These are phyloP conservation scores for Candida chauliodis DNA, from an alignment of 805 yeast species.

Conservation along the genomic window DNA sequence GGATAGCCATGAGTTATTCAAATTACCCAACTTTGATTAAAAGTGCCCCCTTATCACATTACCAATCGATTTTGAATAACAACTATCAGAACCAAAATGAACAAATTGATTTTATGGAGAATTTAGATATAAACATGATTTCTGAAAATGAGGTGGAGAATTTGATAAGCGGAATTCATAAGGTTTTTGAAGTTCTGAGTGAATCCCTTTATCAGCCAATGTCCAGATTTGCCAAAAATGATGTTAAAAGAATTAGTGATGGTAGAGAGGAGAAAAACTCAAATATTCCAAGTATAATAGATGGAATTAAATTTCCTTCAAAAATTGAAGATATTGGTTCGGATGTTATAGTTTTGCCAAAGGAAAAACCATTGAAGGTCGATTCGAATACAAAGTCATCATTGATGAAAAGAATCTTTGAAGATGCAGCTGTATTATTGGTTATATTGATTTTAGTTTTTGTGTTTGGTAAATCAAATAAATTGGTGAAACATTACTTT, in stretches of 20 bases:
- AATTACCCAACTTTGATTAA: slow-evolving; percentile 79
- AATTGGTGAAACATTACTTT: slow-evolving; percentile 8
- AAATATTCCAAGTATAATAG: slow-evolving; percentile 26
- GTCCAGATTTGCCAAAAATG: slow-evolving; percentile 20
- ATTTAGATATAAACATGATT: slow-evolving; percentile 16
- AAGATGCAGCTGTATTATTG: slow-evolving; percentile 47
- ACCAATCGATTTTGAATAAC: slow-evolving; percentile 37
- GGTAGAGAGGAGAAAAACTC: slow-evolving; percentile 12
- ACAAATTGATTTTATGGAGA: slow-evolving; percentile 13
- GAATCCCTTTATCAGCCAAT: slow-evolving; percentile 35
- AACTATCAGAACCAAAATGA: slow-evolving; percentile 13
- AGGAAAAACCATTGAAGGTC: neutral
- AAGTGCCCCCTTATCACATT: slow-evolving; percentile 73
- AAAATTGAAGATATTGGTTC: slow-evolving; percentile 6
- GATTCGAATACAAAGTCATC: neutral
- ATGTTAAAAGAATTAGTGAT: slow-evolving; percentile 24
- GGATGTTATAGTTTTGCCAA: slow-evolving; percentile 12
- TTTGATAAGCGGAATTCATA: slow-evolving; percentile 35
- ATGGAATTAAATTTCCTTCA: slow-evolving; percentile 32
- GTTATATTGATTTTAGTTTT: slow-evolving; percentile 33
- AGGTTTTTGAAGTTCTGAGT: slow-evolving; percentile 23
- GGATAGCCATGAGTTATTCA: slow-evolving; percentile 82
- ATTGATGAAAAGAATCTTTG: slow-evolving; percentile 32
- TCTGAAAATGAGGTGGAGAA: slow-evolving; percentile 20
- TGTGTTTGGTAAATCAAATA: slow-evolving; percentile 34